Base-by-base conservation (phyloP, 2,329 filamentous ascomycete genomes). In the Aspergillus nomiae region DNA sequence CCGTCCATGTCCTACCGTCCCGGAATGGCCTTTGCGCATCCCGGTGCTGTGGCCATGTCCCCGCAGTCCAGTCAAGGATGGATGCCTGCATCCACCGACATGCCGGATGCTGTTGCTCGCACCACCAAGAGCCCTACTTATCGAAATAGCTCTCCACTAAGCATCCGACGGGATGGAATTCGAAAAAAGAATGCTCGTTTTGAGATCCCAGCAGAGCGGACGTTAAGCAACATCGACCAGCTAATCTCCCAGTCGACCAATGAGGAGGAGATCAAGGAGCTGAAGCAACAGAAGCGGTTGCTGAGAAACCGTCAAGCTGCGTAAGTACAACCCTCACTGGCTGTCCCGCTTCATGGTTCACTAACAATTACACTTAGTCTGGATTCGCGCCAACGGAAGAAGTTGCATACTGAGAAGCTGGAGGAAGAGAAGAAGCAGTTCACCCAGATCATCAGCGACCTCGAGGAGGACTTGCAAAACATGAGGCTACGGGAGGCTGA, bases 151-250 rank as follows among this genome's bases (percentile, higher is more conserved):
- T 92, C 93, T 65, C 90, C 94, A 61, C 83, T 92, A 77, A 85
- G 88, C 65, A 81, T 87, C 59, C 87, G 92, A 70, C 89, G 92
- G 61, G 93, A 96, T 71, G 92, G 95, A 65, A 96, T 98, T 78
- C 88, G 95, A 73, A 99, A 99, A 89, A 98, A 98, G 90, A 99
- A 98, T 75, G 93, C 94, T 68, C 91, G 94, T 70, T 97, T 98
- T 79, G 94, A 98, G 74, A 99, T 99, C 70, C 95, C 95, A 11
- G 89, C 92, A 51, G 95, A 97, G 81, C 88, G 94, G 66, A 98
- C 94, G 74, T 87, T 99, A 70, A 89, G 87, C 83, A 98, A 96
- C 81, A 98, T 99, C 80, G 95, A 99, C 78, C 86, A 92, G 65
- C 85, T 98, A 74, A 98, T 99, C 78, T 86, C 90, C 59, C 89